Evolutionary conservation across 2,329 filamentous ascomycete species (phyloP), one percentile per base, ranked within the genome.

Genomic region (Didymella exigua): DNA sequence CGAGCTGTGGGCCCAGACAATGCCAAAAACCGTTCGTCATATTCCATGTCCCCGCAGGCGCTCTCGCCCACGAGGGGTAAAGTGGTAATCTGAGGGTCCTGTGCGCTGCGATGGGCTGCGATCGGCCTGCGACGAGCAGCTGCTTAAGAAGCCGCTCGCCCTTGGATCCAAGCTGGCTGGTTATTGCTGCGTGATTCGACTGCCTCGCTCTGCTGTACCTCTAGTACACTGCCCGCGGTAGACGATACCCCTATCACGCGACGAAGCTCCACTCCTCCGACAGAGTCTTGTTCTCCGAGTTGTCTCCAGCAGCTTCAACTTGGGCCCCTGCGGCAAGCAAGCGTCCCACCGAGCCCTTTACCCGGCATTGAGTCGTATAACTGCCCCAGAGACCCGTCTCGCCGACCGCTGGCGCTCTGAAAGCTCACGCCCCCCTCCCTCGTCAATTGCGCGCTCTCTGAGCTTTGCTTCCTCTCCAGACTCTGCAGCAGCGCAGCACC

Each of bases 321-420:
- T 63, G 56, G 58, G 60, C 56, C 62, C 60, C 62, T 62, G 62
- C 66, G 56, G 67, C 65, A 67, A 63, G 61, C 65, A 66, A 61
- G 60, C 61, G 54, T 56, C 54, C 64, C 59, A 56, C 68, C 66
- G 64, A 71, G 61, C 71, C 70, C 69, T 73, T 73, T 72, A 73
- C 66, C 72, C 71, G 72, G 68, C 47, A 66, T 62, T 68, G 63
- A 62, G 60, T 65, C 60, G 61, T 66, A 67, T 62, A 68, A 53
- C 61, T 54, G 42, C 50, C 49, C 49, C 50, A 46, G 54, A 58
- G 47, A 42, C 51, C 54, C 42, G 38, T 43, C 29, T 33, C 33
- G 45, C 52, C 41, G 46, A 46, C 46, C 41, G 34, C 38, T 54
- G 51, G 51, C 33, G n/a, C 8, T n/a, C 30, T 34, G 40, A 31